Conservation (phyloP, 371 early-diverging fungal genomes). For the Circinella umbellata region DNA sequence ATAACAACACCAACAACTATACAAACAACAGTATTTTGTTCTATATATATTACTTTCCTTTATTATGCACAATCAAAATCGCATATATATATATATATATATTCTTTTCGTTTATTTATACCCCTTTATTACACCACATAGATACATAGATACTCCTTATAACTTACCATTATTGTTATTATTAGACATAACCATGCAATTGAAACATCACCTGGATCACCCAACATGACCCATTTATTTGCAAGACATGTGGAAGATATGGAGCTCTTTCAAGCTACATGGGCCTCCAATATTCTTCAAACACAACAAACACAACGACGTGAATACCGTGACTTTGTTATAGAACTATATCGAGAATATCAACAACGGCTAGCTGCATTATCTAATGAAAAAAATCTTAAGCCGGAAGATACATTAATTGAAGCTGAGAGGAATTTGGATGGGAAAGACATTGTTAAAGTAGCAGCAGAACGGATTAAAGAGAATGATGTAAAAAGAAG, state of each 20-base stretch:
- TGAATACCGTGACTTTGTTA: slow-evolving; percentile 75
- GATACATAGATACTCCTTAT: no score
- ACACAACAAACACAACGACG: slow-evolving; percentile 61
- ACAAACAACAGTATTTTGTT: no score
- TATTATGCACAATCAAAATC: no score
- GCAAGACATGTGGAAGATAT: slow-evolving; percentile 66
- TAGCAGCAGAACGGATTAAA: slow-evolving; percentile 32
- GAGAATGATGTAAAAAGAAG: not conserved
- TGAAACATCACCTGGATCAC: slow-evolving; percentile 27
- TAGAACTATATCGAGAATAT: slow-evolving; percentile 64
- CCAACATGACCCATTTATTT: slow-evolving; percentile 48
- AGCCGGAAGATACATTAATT: slow-evolving; percentile 23
- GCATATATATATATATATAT: no score
- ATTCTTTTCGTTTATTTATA: no score
- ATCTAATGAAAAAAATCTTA: slow-evolving; percentile 19
- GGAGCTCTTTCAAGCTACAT: slow-evolving; percentile 66
- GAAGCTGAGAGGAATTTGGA: slow-evolving; percentile 43
- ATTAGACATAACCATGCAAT: slow-evolving; percentile 43
- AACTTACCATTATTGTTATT: not conserved
- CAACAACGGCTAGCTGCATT: slow-evolving; percentile 35
- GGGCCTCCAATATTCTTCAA: slow-evolving; percentile 65
- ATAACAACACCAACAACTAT: no score
- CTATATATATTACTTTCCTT: no score
- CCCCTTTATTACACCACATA: no score
- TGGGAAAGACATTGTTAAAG: slow-evolving; percentile 57